phyloP scores from a whole-genome alignment of 257 asterid genomes.

The Anisodus tanguticus region DNA sequence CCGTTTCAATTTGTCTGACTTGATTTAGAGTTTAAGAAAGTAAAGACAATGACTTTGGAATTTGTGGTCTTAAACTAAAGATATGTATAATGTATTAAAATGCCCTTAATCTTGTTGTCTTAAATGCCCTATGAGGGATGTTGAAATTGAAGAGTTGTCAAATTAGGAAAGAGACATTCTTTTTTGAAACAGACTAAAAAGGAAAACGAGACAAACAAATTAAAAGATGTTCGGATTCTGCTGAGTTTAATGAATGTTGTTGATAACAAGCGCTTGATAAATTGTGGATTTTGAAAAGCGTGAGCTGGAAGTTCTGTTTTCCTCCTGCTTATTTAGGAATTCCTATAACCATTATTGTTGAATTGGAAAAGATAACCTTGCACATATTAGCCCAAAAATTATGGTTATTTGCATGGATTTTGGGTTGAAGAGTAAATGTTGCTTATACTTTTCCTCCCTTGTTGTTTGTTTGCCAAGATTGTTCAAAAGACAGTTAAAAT shows the following conservation, averaged over 20 bases:
- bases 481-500: not conserved
- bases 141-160: too few relatives aligned
- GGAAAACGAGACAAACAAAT: not conserved
- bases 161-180: too few relatives aligned
- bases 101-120: too few relatives aligned
- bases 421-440: not conserved
- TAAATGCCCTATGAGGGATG: too few relatives aligned
- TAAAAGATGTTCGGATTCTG: not conserved
- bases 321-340: not conserved
- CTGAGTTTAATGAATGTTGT: not conserved
- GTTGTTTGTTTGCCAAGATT: not conserved
- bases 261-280: not conserved
- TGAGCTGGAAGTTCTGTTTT: not conserved
- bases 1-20: too few relatives aligned
- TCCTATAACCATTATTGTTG: not conserved
- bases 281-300: not conserved
- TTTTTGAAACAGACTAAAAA: too few relatives aligned
- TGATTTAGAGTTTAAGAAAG: too few relatives aligned
- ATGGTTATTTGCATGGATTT: not conserved
- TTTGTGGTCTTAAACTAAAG: too few relatives aligned
- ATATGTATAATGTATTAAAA: too few relatives aligned
- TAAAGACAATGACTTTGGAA: too few relatives aligned
- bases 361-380: conserved; percentile 1
- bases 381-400: not conserved
- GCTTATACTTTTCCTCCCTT: not conserved